Conservation (phyloP, 345 rosid species). For the Streptanthus diversifolius region DNA sequence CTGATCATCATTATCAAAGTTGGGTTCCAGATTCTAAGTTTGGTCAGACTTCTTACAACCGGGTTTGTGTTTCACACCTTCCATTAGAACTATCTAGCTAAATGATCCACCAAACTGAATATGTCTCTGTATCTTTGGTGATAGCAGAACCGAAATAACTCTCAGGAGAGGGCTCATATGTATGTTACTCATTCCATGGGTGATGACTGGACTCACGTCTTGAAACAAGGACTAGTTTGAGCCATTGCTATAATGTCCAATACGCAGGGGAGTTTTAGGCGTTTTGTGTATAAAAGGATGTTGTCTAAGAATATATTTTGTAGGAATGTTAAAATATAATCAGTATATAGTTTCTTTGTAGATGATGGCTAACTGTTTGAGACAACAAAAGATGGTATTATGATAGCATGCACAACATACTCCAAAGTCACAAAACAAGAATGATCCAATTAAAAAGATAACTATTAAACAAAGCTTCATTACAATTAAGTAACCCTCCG, state of each 20-base stretch:
- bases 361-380: background rate
- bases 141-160: slow-evolving; percentile 30
- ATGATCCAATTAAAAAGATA: background rate
- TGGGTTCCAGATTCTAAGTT: slow-evolving; percentile 51
- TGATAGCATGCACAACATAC: background rate
- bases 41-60: slow-evolving; percentile 52
- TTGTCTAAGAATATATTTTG: slow-evolving; percentile 1
- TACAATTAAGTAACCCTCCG: background rate
- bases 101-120: slow-evolving; percentile 10
- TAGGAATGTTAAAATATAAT: background rate
- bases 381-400: background rate
- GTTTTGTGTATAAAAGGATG: slow-evolving; percentile 16
- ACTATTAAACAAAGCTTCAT: background rate
- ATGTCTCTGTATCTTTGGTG: background rate
- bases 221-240: slow-evolving; percentile 12
- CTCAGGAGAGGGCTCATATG: background rate
- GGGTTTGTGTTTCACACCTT: slow-evolving; percentile 41
- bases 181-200: background rate
- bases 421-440: background rate
- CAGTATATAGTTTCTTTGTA: background rate
- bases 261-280: slow-evolving; percentile 4
- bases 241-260: background rate
- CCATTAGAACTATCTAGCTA: background rate
- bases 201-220: slow-evolving; percentile 3
- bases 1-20: slow-evolving; percentile 29